Percentiles rank a stretch among this genome's conserved stretches.
Conservation (phyloP, 176 grass and related monocot species). For the Oryza australiensis region DNA sequence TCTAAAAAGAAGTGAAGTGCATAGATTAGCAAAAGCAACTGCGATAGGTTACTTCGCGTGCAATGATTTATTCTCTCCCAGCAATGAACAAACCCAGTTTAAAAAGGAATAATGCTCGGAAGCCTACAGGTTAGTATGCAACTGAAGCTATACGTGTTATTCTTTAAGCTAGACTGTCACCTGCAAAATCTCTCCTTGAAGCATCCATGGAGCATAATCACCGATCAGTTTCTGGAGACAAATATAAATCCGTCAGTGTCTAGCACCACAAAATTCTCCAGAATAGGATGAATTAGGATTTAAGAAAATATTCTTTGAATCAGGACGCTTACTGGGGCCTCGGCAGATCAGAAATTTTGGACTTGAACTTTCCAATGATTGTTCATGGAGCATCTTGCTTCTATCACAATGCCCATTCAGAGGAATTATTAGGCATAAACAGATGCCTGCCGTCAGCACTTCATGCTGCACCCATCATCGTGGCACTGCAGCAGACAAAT, state of each 20-base stretch:
- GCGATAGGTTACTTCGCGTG: conserved; percentile 26
- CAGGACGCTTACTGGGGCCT: conserved; percentile 7
- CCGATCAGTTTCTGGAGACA: conserved; percentile 12
- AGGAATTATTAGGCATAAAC: conserved; percentile 34
- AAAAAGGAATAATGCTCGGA: conserved; percentile 30
- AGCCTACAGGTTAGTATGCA: conserved; percentile 15
- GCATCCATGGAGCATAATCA: conserved; percentile 16
- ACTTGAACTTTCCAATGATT: conserved; percentile 40
- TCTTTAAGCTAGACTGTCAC: conserved; percentile 28
- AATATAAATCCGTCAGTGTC: conserved; percentile 31
- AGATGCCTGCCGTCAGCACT: conserved; percentile 40
- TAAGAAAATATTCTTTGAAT: conserved; percentile 34
- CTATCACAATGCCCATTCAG: conserved; percentile 28
- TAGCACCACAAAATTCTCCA: conserved; percentile 29
- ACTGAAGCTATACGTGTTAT: conserved; percentile 9
- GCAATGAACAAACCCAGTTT: conserved; percentile 31
- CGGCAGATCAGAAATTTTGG: conserved; percentile 24
- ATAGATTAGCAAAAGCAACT: conserved; percentile 50
- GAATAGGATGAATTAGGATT: not conserved
- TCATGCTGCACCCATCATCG: conserved; percentile 27
- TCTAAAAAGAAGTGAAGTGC: conserved; percentile 41
- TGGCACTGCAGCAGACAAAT: conserved; percentile 35
- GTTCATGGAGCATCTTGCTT: conserved; percentile 40
- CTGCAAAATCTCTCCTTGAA: conserved; percentile 28
- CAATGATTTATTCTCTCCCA: conserved; percentile 41